Evolutionary conservation across 2,329 filamentous ascomycete species (phyloP), one percentile per base, ranked within the genome.

Genomic region (Nannizzia gypsea): DNA sequence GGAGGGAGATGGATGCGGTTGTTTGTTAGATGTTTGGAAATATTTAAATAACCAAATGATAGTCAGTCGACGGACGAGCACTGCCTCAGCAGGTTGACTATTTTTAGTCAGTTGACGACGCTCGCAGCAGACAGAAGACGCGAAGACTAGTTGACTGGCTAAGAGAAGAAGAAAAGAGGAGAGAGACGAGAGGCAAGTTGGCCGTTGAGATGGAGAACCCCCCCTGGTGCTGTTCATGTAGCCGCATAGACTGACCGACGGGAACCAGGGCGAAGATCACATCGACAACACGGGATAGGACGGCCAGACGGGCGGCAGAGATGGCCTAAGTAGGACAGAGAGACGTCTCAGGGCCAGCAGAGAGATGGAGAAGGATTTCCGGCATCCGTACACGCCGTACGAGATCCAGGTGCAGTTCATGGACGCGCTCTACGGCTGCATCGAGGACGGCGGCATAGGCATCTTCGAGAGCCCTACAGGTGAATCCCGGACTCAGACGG

Each of bases 391-490:
- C 71, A 83, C 84, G 31, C 91, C 91, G 0, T 96, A 96, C 72
- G 81, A 88, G 58, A 93, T 96, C 48, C 91, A 96, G 68, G 79
- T 86, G 50, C 78, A 92, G 65, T 95, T 96, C 69, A 96, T 96
- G 91, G 84, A 80, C 65, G 82, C 87, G 0, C 80, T 93, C 3
- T 96, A 95, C 69, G 75, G 83, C 56, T 89, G 90, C 62, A 81
- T 96, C 26, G 85, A 95, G 65, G 72, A 87, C 46, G 86, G 88
- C 6, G 89, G 91, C 68, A 80, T 96, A 54, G 91, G 89, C 31
- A 90, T 96, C 48, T 85, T 96, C 52, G 91, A 96, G 70, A 95
- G 89, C 52, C 91, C 91, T n/a, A 96, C 91, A 46, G 91, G 91
- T 46, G 20, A 46, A 20, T 42, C 15, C n/a, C 4, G 31, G 3